Evolutionary conservation across 176 grass and related monocot species (phyloP), one percentile per base, ranked within the genome.

Genomic region (Dendrocalamus sinicus): DNA sequence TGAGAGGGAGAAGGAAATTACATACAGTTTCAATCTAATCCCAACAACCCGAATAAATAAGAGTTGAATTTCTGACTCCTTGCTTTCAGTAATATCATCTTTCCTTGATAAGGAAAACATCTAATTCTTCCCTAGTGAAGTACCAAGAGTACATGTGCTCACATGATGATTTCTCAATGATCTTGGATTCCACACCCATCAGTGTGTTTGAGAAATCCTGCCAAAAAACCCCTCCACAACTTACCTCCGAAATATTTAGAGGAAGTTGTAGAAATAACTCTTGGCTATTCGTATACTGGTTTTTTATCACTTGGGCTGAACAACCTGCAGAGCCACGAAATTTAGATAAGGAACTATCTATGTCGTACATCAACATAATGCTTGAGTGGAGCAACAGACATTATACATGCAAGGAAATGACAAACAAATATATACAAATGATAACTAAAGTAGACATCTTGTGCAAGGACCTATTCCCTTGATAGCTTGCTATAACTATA

Each of bases 81-180:
- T 32, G 32, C 32, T 32, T 32, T 32, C 2, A 32, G 32, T 32
- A 32, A 32, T 32, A 32, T 3, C 32, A 32, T 32, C 32, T 32
- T 32, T 32, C 32, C 32, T 32, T 32, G 32, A 32, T 32, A 32
- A 3, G 32, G 32, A 32, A 32, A 32, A 32, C 32, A 2, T 32
- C 32, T 32, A 32, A 32, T 32, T 92, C 74, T 76, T 94, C 81
- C 67, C 40, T 89, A 53, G 72, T 90, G 61, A 94, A 94, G 83
- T 89, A 93, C 95, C 92, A 93, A 45, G 80, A 90, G 51, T 74
- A 51, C 87, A 87, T 97, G 40, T 16, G 66, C 41, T 84, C 77
- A 46, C 67, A 70, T 70, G 53, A 85, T 66, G 62, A 55, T 47
- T 85, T 43, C 28, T 79, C 68, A 88, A 44, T 60, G 5, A 11